Percentiles rank a stretch among this genome's conserved stretches.
Conservation (phyloP, 495 filamentous ascomycete genomes). For the Viridothelium virens region DNA sequence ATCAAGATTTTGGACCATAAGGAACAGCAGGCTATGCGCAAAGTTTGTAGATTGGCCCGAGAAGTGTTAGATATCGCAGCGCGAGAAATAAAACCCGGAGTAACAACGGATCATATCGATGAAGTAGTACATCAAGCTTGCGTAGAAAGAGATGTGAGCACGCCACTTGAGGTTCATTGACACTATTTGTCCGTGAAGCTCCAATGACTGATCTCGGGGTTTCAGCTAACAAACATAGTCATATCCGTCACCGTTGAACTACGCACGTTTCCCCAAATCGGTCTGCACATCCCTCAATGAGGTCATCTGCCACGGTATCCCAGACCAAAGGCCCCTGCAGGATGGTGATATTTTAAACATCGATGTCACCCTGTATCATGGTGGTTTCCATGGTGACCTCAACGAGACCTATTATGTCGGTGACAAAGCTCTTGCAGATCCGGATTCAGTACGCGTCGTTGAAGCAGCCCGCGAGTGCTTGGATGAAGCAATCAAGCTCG, state of each 20-base stretch:
- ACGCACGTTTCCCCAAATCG: constrained; percentile 94
- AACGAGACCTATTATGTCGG: constrained; percentile 43
- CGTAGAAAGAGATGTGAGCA: constrained; percentile 76
- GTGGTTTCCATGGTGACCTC: constrained; percentile 39
- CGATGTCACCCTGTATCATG: constrained; percentile 39
- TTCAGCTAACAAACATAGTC: constrained; percentile 48
- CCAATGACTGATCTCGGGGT: not conserved
- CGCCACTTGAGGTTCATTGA: constrained; percentile 14
- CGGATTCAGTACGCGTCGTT: constrained; percentile 37
- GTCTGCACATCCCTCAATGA: constrained; percentile 95
- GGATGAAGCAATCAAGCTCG: constrained; percentile 37
- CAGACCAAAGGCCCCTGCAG: constrained; percentile 35
- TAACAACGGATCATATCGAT: constrained; percentile 95
- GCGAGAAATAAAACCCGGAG: constrained; percentile 67
- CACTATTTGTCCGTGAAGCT: constrained; percentile 13
- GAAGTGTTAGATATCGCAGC: constrained; percentile 93
- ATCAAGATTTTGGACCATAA: constrained; percentile 72
- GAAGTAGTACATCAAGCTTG: constrained; percentile 94
- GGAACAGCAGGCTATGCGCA: constrained; percentile 82
- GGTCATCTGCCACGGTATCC: constrained; percentile 58
- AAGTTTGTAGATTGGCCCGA: constrained; percentile 77
- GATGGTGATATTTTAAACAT: constrained; percentile 43
- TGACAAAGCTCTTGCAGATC: constrained; percentile 30
- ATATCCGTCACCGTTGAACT: constrained; percentile 95
- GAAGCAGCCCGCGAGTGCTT: constrained; percentile 37